Percentiles rank a stretch among this genome's conserved stretches.
Conservation (phyloP, 306 rosid genomes). For the Glycine latifolia region DNA sequence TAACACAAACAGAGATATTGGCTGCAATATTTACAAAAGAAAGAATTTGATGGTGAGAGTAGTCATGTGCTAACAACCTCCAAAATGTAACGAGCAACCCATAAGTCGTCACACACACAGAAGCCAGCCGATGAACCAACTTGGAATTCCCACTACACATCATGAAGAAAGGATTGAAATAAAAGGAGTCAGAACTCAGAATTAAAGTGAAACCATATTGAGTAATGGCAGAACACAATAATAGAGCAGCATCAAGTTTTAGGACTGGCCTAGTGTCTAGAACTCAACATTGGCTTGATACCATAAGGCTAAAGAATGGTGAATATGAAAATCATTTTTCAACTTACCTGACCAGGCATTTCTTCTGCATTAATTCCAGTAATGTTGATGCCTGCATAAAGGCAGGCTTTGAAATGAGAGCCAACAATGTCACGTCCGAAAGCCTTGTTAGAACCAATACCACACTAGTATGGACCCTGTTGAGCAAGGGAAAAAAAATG, state of each 20-base stretch:
- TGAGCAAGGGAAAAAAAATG: neutral
- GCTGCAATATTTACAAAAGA: neutral
- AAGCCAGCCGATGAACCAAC: conserved; percentile 91
- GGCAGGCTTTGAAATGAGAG: conserved; percentile 86
- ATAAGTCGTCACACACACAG: conserved; percentile 79
- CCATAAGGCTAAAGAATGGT: neutral
- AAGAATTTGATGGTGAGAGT: neutral
- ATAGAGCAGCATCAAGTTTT: neutral
- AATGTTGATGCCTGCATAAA: conserved; percentile 84
- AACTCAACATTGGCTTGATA: neutral
- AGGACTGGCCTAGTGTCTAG: neutral
- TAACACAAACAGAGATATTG: neutral
- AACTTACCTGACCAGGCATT: conserved; percentile 86
- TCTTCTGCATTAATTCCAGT: conserved; percentile 92
- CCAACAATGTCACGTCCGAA: conserved; percentile 88
- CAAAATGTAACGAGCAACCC: conserved; percentile 88
- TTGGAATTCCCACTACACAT: conserved; percentile 86
- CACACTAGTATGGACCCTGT: conserved; percentile 94
- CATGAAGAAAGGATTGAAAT: conserved; percentile 12
- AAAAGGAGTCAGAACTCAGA: neutral
- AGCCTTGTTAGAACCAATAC: conserved; percentile 81
- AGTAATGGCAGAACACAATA: neutral
- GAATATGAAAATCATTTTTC: neutral
- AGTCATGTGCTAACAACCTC: conserved; percentile 63
- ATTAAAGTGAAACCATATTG: neutral